These are phyloP conservation scores for Cetradonia linearis DNA, from an alignment of 495 filamentous ascomycete genomes.

Conservation along the genomic window DNA sequence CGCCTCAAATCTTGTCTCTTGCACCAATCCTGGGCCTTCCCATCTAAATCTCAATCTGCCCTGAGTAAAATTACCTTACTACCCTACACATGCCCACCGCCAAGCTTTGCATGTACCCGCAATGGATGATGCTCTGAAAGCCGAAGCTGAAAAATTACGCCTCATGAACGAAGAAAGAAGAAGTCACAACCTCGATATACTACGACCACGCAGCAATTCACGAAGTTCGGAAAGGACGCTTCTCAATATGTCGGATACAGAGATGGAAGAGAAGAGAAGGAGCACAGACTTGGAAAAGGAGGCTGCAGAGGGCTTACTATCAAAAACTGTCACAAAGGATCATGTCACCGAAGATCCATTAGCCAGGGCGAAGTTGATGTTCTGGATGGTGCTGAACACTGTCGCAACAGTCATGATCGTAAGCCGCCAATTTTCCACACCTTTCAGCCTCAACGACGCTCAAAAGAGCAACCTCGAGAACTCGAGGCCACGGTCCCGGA, in stretches of 20 bases:
- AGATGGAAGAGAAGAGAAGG: constrained; percentile 16
- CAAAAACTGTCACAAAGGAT: constrained; percentile 21
- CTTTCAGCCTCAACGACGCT: neutral
- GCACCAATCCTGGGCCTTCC: neutral
- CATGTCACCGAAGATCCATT: constrained; percentile 19
- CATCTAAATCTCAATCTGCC: neutral
- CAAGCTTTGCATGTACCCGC: neutral
- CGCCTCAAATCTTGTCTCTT: neutral
- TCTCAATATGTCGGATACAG: constrained; percentile 23
- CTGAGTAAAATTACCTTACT: too few relatives aligned
- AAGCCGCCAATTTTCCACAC: constrained; percentile 1
- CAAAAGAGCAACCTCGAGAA: neutral
- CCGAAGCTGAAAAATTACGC: constrained; percentile 9
- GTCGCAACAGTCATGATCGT: constrained; percentile 26
- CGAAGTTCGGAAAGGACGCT: constrained; percentile 18
- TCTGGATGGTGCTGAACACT: constrained; percentile 26
- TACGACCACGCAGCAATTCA: constrained; percentile 16
- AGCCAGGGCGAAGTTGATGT: constrained; percentile 19
- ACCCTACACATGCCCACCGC: neutral
- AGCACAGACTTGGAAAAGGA: constrained; percentile 19
- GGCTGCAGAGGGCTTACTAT: constrained; percentile 13
- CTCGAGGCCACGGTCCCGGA: neutral
- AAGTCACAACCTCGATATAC: constrained; percentile 1
- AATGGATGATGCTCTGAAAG: constrained; percentile 18
- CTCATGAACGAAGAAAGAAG: constrained; percentile 2